These are phyloP conservation scores for Naganishia vaughanmartiniae DNA, from an alignment of 768 basidiomycete species.

Conservation along the genomic window DNA sequence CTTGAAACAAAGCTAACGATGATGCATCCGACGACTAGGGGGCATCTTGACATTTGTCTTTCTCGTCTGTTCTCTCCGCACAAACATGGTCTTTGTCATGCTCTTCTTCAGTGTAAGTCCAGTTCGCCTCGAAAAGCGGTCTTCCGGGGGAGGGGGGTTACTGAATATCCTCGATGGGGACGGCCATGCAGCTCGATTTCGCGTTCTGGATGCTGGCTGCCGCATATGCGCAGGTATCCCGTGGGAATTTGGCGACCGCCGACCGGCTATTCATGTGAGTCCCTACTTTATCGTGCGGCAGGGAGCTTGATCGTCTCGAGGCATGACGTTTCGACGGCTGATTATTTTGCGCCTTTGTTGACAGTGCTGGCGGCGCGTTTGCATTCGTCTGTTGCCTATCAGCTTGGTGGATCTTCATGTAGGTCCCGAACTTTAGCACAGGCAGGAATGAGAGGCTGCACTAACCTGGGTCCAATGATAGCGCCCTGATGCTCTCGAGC, in stretches of 20 bases:
- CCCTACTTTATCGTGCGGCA: background rate
- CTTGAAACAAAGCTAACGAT: no score
- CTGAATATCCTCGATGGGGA: background rate
- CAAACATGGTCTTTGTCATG: conserved; percentile 36
- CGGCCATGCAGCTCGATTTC: conserved; percentile 38
- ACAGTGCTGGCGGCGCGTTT: conserved; percentile 38
- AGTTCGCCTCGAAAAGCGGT: background rate
- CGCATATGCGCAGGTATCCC: conserved; percentile 23
- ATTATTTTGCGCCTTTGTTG: background rate
- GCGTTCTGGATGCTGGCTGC: conserved; percentile 38
- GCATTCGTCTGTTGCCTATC: conserved; percentile 34
- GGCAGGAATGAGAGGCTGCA: background rate
- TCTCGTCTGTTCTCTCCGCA: conserved; percentile 37
- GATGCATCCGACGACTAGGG: conserved; percentile 4
- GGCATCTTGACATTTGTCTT: conserved; percentile 34
- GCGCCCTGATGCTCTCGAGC: conserved; percentile 35
- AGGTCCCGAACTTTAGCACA: background rate
- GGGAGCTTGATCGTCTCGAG: conserved; percentile 6
- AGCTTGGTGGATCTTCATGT: conserved; percentile 30
- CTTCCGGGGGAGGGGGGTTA: background rate
- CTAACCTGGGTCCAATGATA: conserved; percentile 29
- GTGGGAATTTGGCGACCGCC: background rate
- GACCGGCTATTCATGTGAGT: conserved; percentile 21
- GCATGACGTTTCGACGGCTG: background rate
- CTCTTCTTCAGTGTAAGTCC: conserved; percentile 34